Percentiles rank a stretch among this genome's conserved stretches.
Evolutionary conservation across 306 rosid species (phyloP).

Genomic region (Begonia fuchsioides): DNA sequence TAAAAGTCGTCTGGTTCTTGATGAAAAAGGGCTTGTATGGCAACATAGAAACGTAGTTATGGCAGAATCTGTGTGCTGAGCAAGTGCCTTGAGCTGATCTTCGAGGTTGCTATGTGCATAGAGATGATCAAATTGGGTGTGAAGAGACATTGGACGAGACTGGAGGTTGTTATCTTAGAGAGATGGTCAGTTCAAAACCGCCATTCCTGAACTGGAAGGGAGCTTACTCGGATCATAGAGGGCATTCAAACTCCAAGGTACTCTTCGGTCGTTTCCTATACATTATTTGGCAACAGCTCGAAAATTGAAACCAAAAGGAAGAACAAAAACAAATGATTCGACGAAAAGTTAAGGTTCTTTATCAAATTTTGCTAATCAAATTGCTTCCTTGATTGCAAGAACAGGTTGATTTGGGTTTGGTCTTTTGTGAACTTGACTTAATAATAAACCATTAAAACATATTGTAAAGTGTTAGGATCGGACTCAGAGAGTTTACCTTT

Average conservation of each 20-base stretch:
- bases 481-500: too few species aligned
- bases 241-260: constrained; percentile 31
- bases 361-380: too few species aligned
- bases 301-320: too few species aligned
- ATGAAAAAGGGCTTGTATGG: constrained; percentile 36
- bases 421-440: too few species aligned
- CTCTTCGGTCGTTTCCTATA: constrained; percentile 27
- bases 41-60: constrained; percentile 36
- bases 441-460: too few species aligned
- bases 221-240: constrained; percentile 50
- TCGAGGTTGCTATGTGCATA: constrained; percentile 27
- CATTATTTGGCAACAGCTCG: constrained; percentile 40
- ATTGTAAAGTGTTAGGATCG: too few species aligned
- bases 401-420: too few species aligned
- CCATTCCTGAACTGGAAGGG: constrained; percentile 59
- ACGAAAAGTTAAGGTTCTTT: too few species aligned
- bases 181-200: constrained; percentile 26
- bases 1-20: constrained; percentile 10
- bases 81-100: constrained; percentile 34
- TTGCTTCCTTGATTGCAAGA: too few species aligned
- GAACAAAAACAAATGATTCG: too few species aligned
- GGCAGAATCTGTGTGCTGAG: constrained; percentile 44
- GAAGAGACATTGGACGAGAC: background rate
- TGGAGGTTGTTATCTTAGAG: constrained; percentile 16
- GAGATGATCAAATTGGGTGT: constrained; percentile 57